Evolutionary conservation across 352 stramenopile genomes (phyloP), one percentile per base, ranked within the genome.

Genomic region (Phytophthora nicotianae): DNA sequence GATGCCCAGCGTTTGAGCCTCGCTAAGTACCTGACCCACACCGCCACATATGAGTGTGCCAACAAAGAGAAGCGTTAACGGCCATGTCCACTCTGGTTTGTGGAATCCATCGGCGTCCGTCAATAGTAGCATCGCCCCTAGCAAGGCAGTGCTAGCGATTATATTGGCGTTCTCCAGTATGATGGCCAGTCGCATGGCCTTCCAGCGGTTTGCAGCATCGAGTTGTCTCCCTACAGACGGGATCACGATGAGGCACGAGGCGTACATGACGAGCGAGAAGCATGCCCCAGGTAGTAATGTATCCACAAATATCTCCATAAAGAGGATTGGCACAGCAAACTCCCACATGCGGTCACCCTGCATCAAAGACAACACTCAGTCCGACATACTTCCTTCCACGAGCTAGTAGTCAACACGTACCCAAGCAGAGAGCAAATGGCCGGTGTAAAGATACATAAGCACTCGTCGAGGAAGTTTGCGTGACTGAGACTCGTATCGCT

Each of bases 231-330:
- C 87, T 10, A 96, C 71, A 0, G 73, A 80, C 4, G 87, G 87
- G 21, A 95, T 85, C 29, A 74, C 69, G 26, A 89, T 21, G 42
- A 96, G 75, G 32, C 85, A 90, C 24, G 81, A 76, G 14, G 83
- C 72, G 67, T 93, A 93, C 68, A 91, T 89, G 37, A 68, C 75
- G 9, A 92, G 66, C 47, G 82, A 82, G 66, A 93, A 96, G 41
- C 65, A 74, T 2, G 86, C 83, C 32, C 83, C 90, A 14, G 86
- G 87, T 13, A 94, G 68, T 40, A 95, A 54, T 16, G 86, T 95
- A 41, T 93, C 81, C 37, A 90, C 77, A 20, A 95, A 95, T 40
- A 95, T 83, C 48, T 95, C 86, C 77, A 95, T 95, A 55, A 95
- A 93, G 24, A 95, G 65, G 47, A 95, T 83, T 19, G 86, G 86